phyloP scores from a whole-genome alignment of 1,284 basidiomycete species.

The Peniophora sp. region DNA sequence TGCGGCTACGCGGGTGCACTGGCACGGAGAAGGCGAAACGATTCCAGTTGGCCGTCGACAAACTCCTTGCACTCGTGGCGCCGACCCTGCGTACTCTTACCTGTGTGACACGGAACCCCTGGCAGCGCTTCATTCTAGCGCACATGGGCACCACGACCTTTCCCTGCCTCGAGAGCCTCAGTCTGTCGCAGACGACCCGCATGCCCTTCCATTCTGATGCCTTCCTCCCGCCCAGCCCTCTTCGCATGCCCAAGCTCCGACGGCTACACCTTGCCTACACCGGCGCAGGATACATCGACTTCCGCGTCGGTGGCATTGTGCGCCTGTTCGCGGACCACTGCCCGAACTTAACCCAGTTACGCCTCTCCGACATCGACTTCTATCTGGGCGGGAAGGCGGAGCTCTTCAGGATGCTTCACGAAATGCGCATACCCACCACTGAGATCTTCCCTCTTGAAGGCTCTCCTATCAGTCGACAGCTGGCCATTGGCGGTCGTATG shows the following conservation, averaged over 20 bases:
- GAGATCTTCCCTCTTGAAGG: not conserved
- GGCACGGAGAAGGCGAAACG: not conserved
- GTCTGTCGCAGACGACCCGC: not conserved
- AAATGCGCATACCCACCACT: not conserved
- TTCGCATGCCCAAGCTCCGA: not conserved
- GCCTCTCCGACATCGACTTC: not conserved
- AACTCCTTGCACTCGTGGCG: not conserved
- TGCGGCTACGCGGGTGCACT: not conserved
- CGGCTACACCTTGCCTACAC: not conserved
- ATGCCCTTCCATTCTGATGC: not conserved
- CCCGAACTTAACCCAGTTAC: not conserved
- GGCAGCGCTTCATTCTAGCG: not conserved
- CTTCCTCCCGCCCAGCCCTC: too few relatives aligned
- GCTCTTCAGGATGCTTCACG: not conserved
- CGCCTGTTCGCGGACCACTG: not conserved
- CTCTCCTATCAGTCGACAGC: not conserved
- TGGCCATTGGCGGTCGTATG: not conserved
- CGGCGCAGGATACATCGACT: not conserved
- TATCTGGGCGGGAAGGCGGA: not conserved
- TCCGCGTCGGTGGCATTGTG: not conserved
- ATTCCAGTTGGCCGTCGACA: not conserved
- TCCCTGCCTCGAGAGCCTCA: slow-evolving; percentile 1
- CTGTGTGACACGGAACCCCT: not conserved
- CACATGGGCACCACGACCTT: not conserved
- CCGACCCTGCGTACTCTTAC: not conserved